Conservation (phyloP, 345 rosid species). For the Turritis glabra region DNA sequence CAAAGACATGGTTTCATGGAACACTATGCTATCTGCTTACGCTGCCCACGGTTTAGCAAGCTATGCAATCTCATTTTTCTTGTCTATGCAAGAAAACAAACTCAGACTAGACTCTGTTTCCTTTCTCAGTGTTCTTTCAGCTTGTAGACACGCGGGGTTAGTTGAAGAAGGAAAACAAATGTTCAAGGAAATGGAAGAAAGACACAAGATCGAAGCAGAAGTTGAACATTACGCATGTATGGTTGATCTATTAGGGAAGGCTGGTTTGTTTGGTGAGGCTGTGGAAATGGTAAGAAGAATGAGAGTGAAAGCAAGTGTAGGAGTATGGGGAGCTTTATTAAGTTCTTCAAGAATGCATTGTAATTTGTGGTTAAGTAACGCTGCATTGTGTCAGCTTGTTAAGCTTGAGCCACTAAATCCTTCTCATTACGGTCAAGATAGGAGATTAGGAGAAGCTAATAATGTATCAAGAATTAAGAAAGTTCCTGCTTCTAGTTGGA, state of each 20-base stretch:
- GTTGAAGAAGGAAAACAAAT: slow-evolving; percentile 54
- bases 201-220: slow-evolving; percentile 38
- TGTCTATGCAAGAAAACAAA: slow-evolving; percentile 47
- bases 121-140: slow-evolving; percentile 55
- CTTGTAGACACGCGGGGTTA: slow-evolving; percentile 66
- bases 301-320: slow-evolving; percentile 59
- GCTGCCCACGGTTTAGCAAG: slow-evolving; percentile 56
- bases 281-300: slow-evolving; percentile 45
- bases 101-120: slow-evolving; percentile 45
- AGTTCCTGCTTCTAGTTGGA: slow-evolving; percentile 59
- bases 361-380: slow-evolving; percentile 52
- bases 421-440: slow-evolving; percentile 47
- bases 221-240: slow-evolving; percentile 61
- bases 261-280: slow-evolving; percentile 56
- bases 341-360: slow-evolving; percentile 57
- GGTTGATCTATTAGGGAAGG: slow-evolving; percentile 66
- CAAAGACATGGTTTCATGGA: slow-evolving; percentile 56
- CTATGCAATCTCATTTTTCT: slow-evolving; percentile 52
- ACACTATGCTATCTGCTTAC: slow-evolving; percentile 61
- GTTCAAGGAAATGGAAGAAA: slow-evolving; percentile 49
- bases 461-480: slow-evolving; percentile 42
- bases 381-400: slow-evolving; percentile 47
- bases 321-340: slow-evolving; percentile 65
- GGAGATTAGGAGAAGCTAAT: slow-evolving; percentile 48
- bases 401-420: slow-evolving; percentile 60